Percentiles rank a stretch among this genome's conserved stretches.
These are phyloP conservation scores for Tetrastigma voinierianum DNA, from an alignment of 164 flowering plant genomes.

Conservation along the genomic window DNA sequence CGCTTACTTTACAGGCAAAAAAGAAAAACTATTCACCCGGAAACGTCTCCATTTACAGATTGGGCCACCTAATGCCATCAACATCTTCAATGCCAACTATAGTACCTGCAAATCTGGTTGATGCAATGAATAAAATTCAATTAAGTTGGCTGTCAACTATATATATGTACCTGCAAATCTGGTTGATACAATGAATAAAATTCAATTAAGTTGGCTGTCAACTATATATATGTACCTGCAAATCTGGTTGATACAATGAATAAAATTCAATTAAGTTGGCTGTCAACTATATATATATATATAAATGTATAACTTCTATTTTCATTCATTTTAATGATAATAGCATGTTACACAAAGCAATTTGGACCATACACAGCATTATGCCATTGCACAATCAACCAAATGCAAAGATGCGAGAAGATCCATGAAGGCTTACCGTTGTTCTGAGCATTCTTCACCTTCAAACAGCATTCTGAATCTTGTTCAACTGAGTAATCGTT, in stretches of 20 bases:
- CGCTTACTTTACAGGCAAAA: too few species aligned
- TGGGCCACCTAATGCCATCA: slow-evolving; percentile 49
- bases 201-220: too few species aligned
- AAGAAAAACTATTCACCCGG: slow-evolving; percentile 25
- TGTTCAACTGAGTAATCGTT: slow-evolving; percentile 28
- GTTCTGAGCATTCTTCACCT: slow-evolving; percentile 37
- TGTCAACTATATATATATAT: too few species aligned
- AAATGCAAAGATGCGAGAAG: not conserved
- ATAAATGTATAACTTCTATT: too few species aligned
- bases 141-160: too few species aligned
- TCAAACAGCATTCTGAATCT: slow-evolving; percentile 50
- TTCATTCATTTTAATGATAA: not conserved
- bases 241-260: too few species aligned
- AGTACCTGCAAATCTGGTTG: slow-evolving; percentile 43
- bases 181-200: slow-evolving; percentile 5
- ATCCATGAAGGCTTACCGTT: slow-evolving; percentile 28
- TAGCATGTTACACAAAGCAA: not conserved
- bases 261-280: too few species aligned
- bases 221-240: too few species aligned
- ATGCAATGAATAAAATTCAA: too few species aligned
- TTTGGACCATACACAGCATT: not conserved
- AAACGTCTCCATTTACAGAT: slow-evolving; percentile 62
- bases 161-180: too few species aligned
- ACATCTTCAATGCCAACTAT: slow-evolving; percentile 43
- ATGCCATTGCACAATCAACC: not conserved